Base-by-base conservation (phyloP, 805 yeast species). In the Cyberlindnera lachancei region DNA sequence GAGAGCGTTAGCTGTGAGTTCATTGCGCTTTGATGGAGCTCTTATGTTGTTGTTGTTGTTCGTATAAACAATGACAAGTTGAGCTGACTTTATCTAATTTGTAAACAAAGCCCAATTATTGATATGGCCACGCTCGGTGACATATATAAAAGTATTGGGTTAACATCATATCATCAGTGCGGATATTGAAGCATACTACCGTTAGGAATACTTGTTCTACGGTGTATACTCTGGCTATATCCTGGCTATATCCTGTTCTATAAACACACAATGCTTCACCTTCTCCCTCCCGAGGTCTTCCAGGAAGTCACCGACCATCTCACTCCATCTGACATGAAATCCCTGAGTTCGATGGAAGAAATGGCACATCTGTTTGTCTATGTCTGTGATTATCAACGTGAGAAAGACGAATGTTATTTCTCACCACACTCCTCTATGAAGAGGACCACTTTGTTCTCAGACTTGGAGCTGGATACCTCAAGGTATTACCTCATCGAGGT, bases 401-500 rank as follows among this genome's bases (percentile, higher is more conserved):
- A 31, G 1, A 7, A 18, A 10, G 16, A 29, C 2, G 15, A n/a
- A n/a, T n/a, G n/a, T n/a, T n/a, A n/a, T n/a, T n/a, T n/a, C n/a
- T n/a, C n/a, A n/a, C n/a, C n/a, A n/a, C n/a, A n/a, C n/a, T n/a
- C n/a, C n/a, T n/a, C n/a, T n/a, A n/a, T n/a, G n/a, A n/a, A n/a
- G n/a, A n/a, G n/a, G n/a, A n/a, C n/a, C n/a, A 35, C 34, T 11
- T 25, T 40, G 14, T 36, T 29, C 27, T n/a, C 25, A 6, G 35
- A 23, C 11, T 12, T 31, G 6, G 15, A 5, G 6, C 15, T 33
- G 6, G 44, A 40, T 24, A 27, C 41, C 4, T 40, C 44, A 13
- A 26, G 38, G n/a, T 34, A 36, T 24, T 32, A 34, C 23, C 25
- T 40, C 10, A 26, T 40, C n/a, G 44, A 40, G 15, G 38, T 40